Percentiles rank a stretch among this genome's conserved stretches.
Conservation (phyloP, 2,329 filamentous ascomycete genomes). For the Botrytis porri region DNA sequence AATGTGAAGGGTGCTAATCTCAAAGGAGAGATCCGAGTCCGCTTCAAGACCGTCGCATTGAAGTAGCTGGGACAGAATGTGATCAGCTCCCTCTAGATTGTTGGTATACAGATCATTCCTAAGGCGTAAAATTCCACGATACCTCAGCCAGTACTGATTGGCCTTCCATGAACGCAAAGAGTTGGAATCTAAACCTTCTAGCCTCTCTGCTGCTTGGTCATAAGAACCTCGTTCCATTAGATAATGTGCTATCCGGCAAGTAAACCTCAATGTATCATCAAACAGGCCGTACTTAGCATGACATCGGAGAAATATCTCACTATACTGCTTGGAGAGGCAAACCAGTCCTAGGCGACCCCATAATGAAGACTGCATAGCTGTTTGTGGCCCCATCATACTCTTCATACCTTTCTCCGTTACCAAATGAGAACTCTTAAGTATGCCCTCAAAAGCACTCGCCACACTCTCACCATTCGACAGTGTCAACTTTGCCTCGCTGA, state of each 20-base stretch:
- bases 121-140: slow-evolving; percentile 63
- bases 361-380: slow-evolving; percentile 68
- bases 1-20: slow-evolving; percentile 58
- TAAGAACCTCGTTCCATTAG: slow-evolving; percentile 67
- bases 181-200: slow-evolving; percentile 60
- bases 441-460: slow-evolving; percentile 65
- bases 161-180: slow-evolving; percentile 71
- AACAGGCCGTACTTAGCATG: slow-evolving; percentile 63
- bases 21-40: slow-evolving; percentile 58
- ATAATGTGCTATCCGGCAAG: slow-evolving; percentile 66
- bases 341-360: slow-evolving; percentile 71
- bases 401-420: slow-evolving; percentile 74
- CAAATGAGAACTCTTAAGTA: slow-evolving; percentile 79
- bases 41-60: slow-evolving; percentile 40
- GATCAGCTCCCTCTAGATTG: slow-evolving; percentile 54
- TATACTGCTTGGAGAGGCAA: slow-evolving; percentile 55
- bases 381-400: slow-evolving; percentile 69
- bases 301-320: slow-evolving; percentile 73
- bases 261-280: slow-evolving; percentile 76
- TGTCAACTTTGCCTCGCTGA: slow-evolving; percentile 80
- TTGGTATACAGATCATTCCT: slow-evolving; percentile 58
- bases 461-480: slow-evolving; percentile 68
- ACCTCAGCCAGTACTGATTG: slow-evolving; percentile 69
- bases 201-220: slow-evolving; percentile 59
- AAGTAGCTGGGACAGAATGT: slow-evolving; percentile 56